Conservation (phyloP, 2,329 filamentous ascomycete species). For the Penicillium sp. region DNA sequence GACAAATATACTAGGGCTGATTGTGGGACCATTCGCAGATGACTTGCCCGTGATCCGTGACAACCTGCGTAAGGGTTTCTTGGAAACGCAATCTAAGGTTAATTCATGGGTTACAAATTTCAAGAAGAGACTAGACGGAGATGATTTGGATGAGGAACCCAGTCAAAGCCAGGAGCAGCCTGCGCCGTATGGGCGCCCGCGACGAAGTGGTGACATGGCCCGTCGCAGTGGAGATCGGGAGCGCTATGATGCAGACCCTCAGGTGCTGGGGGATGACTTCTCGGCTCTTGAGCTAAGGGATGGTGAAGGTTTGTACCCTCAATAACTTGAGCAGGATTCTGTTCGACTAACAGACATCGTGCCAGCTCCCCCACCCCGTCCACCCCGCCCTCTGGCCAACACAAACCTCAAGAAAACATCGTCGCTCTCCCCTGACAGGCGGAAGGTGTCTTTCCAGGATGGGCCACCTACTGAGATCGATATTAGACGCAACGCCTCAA, state of each 20-base stretch:
- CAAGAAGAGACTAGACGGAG: slow-evolving; percentile 91
- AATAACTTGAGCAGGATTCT: not conserved
- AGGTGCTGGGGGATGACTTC: slow-evolving; percentile 88
- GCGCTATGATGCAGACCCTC: slow-evolving; percentile 91
- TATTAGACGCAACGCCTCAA: slow-evolving; percentile 61
- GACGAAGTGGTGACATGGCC: slow-evolving; percentile 61
- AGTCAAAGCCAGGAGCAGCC: slow-evolving; percentile 33
- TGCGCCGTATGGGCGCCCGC: slow-evolving; percentile 50
- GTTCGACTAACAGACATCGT: slow-evolving; percentile 1
- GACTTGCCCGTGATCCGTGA: slow-evolving; percentile 91
- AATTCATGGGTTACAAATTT: slow-evolving; percentile 89
- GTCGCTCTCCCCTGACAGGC: slow-evolving; percentile 53
- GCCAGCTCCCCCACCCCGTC: slow-evolving; percentile 53
- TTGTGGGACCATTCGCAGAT: slow-evolving; percentile 52
- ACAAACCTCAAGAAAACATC: slow-evolving; percentile 76
- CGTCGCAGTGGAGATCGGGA: slow-evolving; percentile 83
- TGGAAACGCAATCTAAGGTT: slow-evolving; percentile 89
- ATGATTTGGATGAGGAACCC: slow-evolving; percentile 56
- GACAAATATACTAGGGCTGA: slow-evolving; percentile 5
- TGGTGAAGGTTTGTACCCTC: slow-evolving; percentile 51
- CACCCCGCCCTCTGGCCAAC: slow-evolving; percentile 68
- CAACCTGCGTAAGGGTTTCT: slow-evolving; percentile 89
- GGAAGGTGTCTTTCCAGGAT: slow-evolving; percentile 59
- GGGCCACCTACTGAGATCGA: slow-evolving; percentile 77
- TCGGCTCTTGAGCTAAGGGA: slow-evolving; percentile 63